Evolutionary conservation across 768 basidiomycete species (phyloP), one percentile per base, ranked within the genome.

Genomic region (Tulasnella sp.): DNA sequence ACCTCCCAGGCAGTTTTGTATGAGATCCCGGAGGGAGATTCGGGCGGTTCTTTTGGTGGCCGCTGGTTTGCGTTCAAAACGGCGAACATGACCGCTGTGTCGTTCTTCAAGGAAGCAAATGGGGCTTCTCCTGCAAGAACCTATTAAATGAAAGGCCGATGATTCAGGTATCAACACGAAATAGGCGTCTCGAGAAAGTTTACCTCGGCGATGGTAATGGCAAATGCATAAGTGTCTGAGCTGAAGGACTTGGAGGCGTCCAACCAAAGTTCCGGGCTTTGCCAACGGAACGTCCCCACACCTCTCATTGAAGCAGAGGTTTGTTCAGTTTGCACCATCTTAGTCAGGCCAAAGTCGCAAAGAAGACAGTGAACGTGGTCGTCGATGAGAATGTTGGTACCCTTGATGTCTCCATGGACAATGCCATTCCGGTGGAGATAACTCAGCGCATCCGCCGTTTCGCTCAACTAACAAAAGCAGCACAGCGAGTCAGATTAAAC

Each of bases 381-480:
- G 27, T 62, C 46, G 7, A 76, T n/a, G 27, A 76, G 56, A 8
- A 76, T 52, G 52, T 76, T 76, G 31, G 8, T 24, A 8, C 42
- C 44, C n/a, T 76, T 76, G 24, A 76, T 52, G 38, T 76, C 75
- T 18, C 75, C 46, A 36, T 76, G 75, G 5, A 76, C 46, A 36
- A 76, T 36, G 24, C 48, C 56, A 38, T 40, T 76, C 18, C 5
- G 14, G 19, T 76, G 75, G 31, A 76, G 31, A 52, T 76, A 52
- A 1, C 16, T 52, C 0, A 76, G 75, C 18, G 44, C 75, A 16
- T 40, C 40, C 2, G 74, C 74, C 27, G 46, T 74, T 18, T 46
- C 74, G 31, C 14, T n/a, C 4, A 74, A n/a, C 74, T 74, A n/a
- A n/a, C 14, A n/a, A 1, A n/a, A n/a, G 0, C 16, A 12, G 2